Conservation (phyloP, 1,284 basidiomycete genomes). For the Tilletia indica region DNA sequence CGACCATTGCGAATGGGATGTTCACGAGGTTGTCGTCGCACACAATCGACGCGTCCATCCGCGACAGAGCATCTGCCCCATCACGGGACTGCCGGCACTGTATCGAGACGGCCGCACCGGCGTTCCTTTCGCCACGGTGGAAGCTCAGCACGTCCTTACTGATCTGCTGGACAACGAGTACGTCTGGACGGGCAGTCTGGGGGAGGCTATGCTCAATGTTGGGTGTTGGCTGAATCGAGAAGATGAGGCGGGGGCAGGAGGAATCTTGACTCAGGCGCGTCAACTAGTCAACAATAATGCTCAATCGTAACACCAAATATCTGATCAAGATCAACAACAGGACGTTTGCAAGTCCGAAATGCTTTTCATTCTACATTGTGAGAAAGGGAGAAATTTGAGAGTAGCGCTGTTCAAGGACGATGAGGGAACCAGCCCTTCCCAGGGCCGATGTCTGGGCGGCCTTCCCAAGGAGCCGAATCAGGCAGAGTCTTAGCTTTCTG, state of each 20-base stretch:
- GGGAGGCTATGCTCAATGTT: not conserved
- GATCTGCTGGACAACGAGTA: constrained; percentile 62
- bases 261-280: not conserved
- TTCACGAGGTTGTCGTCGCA: constrained; percentile 54
- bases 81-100: constrained; percentile 59
- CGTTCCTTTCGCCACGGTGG: constrained; percentile 70
- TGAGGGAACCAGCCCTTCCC: constrained; percentile 11
- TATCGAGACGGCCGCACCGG: constrained; percentile 75
- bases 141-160: constrained; percentile 68
- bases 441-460: constrained; percentile 11
- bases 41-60: constrained; percentile 57
- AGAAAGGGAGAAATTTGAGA: too few relatives aligned
- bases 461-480: constrained; percentile 23
- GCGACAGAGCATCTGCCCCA: constrained; percentile 57
- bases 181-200: constrained; percentile 34
- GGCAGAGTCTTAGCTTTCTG: not conserved
- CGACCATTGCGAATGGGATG: constrained; percentile 59
- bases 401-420: too few relatives aligned
- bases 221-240: constrained; percentile 7
- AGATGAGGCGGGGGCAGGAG: constrained; percentile 4
- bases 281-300: not conserved
- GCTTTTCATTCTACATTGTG: too few relatives aligned
- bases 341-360: too few relatives aligned
- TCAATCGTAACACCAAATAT: too few relatives aligned
- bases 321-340: too few relatives aligned